Evolutionary conservation across 1,139 yeast species (phyloP).

Genomic region (Candida anutae): DNA sequence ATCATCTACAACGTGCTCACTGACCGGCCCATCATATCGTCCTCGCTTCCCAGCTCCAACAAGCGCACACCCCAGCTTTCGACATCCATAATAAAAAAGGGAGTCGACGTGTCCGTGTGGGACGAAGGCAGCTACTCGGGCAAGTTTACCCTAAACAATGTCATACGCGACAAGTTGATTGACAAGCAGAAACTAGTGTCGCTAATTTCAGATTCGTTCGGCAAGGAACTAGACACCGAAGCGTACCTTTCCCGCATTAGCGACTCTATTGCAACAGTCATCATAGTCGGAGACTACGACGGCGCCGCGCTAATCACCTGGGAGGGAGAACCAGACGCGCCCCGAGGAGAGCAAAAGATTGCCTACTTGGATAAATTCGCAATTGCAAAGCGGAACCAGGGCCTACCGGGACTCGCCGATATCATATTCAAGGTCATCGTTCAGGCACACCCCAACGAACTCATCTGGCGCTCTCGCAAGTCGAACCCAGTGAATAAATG

Average conservation of each 20-base stretch:
- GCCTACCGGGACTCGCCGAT: slow-evolving; percentile 90
- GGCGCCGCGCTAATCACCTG: slow-evolving; percentile 91
- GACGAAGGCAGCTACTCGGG: slow-evolving; percentile 23
- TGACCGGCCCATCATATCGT: slow-evolving; percentile 86
- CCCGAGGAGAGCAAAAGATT: slow-evolving; percentile 14
- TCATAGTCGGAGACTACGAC: slow-evolving; percentile 89
- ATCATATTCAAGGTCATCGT: slow-evolving; percentile 77
- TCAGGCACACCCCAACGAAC: slow-evolving; percentile 60
- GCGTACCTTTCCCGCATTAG: slow-evolving; percentile 62
- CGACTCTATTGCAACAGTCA: slow-evolving; percentile 60
- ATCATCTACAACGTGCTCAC: slow-evolving; percentile 82
- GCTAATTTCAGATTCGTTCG: slow-evolving; percentile 76
- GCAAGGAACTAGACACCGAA: slow-evolving; percentile 53
- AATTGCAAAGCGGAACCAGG: slow-evolving; percentile 73
- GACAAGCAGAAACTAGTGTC: slow-evolving; percentile 49
- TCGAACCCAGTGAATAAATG: slow-evolving; percentile 91
- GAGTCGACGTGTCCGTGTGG: slow-evolving; percentile 55
- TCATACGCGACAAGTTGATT: slow-evolving; percentile 41
- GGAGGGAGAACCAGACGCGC: slow-evolving; percentile 31
- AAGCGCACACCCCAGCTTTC: slow-evolving; percentile 55
- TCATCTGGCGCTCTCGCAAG: slow-evolving; percentile 84
- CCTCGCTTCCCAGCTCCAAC: slow-evolving; percentile 78
- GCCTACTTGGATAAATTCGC: slow-evolving; percentile 93
- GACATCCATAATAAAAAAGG: slow-evolving; percentile 77
- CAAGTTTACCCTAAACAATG: slow-evolving; percentile 34